phyloP scores from a whole-genome alignment of 768 basidiomycete genomes.

The Trametopsis cervina region DNA sequence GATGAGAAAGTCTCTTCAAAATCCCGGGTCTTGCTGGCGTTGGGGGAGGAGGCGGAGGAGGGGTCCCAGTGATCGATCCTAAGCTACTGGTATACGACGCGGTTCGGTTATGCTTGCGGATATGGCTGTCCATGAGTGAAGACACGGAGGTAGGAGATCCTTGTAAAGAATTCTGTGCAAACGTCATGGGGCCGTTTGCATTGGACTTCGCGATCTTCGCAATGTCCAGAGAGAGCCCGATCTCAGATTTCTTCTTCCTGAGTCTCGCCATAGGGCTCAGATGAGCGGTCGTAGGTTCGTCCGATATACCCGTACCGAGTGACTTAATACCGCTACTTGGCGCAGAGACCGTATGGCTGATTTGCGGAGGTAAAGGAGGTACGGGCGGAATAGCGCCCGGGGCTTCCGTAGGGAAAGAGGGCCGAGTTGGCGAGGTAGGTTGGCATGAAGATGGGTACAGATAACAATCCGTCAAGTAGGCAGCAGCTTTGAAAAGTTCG shows the following conservation, averaged over 20 bases:
- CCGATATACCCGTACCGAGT: background rate
- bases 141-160: background rate
- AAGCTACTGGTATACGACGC: background rate
- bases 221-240: background rate
- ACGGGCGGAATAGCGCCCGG: slow-evolving; percentile 1
- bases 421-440: slow-evolving; percentile 4
- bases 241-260: background rate
- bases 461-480: slow-evolving; percentile 61
- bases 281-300: too few species aligned
- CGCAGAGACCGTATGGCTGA: background rate
- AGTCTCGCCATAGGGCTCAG: background rate
- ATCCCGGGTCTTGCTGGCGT: background rate
- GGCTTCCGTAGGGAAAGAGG: slow-evolving; percentile 4
- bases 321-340: background rate
- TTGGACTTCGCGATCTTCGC: background rate
- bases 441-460: slow-evolving; percentile 13
- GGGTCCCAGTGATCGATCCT: background rate
- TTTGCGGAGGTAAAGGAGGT: background rate
- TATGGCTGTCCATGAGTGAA: background rate
- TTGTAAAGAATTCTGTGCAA: slow-evolving; percentile 9
- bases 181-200: slow-evolving; percentile 3
- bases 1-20: slow-evolving; percentile 3
- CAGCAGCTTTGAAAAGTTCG: slow-evolving; percentile 70
- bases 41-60: slow-evolving; percentile 2
- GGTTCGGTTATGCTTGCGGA: background rate